Percentiles rank a stretch among this genome's conserved stretches.
Conservation (phyloP, 148 eudicot species). For the Diospyros lotus region DNA sequence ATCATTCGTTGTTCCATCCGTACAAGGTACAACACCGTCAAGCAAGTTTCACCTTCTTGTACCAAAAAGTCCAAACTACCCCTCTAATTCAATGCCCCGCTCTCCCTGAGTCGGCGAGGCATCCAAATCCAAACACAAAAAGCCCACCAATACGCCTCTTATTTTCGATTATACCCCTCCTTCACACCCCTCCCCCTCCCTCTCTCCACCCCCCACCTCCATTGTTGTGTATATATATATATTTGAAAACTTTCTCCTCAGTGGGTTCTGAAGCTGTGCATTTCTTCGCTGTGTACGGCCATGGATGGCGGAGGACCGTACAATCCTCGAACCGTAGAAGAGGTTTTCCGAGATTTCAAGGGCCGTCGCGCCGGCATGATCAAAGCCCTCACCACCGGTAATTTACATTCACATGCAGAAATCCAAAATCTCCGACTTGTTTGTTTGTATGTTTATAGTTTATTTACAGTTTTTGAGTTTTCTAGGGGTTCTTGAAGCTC, state of each 20-base stretch:
- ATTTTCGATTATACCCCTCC: not conserved
- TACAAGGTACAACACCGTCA: too few relatives aligned
- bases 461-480: slow-evolving; percentile 3
- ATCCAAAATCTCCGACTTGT: not conserved
- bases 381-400: slow-evolving; percentile 40
- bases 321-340: slow-evolving; percentile 37
- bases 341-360: slow-evolving; percentile 35
- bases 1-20: too few relatives aligned
- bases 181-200: not conserved
- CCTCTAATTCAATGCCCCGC: too few relatives aligned
- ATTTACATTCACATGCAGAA: not conserved
- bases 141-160: not conserved
- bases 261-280: not conserved
- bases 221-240: not conserved
- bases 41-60: too few relatives aligned
- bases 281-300: not conserved
- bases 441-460: not conserved
- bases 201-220: not conserved
- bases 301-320: slow-evolving; percentile 24
- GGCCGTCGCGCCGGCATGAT: slow-evolving; percentile 36
- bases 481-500: not conserved
- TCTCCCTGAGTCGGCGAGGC: too few relatives aligned
- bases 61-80: too few relatives aligned
- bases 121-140: too few relatives aligned
- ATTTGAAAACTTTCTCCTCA: not conserved